Conservation (phyloP, 2,329 filamentous ascomycete species). For the Diaporthe aspalathi region DNA sequence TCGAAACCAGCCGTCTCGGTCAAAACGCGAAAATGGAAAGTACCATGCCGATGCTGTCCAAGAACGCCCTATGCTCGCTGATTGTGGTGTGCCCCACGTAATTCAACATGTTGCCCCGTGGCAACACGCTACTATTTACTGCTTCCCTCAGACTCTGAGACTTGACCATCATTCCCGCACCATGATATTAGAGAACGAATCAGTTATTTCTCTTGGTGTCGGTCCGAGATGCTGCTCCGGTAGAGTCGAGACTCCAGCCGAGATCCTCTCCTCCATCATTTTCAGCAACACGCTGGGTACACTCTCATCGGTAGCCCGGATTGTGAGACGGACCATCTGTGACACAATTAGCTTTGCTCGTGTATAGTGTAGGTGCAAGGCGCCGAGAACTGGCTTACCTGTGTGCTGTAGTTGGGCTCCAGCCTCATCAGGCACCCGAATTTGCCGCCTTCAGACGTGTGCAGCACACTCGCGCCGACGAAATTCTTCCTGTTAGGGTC, state of each 20-base stretch:
- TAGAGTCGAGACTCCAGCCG: constrained; percentile 60
- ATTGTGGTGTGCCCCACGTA: constrained; percentile 8
- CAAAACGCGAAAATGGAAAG: background rate
- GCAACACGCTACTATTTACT: constrained; percentile 27
- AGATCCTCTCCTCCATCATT: constrained; percentile 86
- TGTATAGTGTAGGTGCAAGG: background rate
- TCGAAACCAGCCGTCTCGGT: constrained; percentile 8
- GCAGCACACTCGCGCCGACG: constrained; percentile 88
- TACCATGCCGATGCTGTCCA: constrained; percentile 36
- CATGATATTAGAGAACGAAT: constrained; percentile 68
- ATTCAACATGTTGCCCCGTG: constrained; percentile 1
- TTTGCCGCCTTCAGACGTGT: constrained; percentile 86
- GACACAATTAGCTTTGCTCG: constrained; percentile 41
- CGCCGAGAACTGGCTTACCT: constrained; percentile 70
- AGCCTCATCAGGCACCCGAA: constrained; percentile 92
- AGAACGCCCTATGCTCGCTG: constrained; percentile 38
- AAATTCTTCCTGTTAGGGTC: constrained; percentile 95
- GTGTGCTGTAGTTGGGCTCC: constrained; percentile 92
- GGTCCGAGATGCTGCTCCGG: constrained; percentile 55
- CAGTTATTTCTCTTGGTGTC: constrained; percentile 63
- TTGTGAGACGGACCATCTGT: constrained; percentile 94
- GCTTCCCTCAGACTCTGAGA: background rate
- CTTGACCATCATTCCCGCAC: constrained; percentile 50
- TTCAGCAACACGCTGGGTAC: constrained; percentile 85
- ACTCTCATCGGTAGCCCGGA: constrained; percentile 91